These are phyloP conservation scores for Fraxinus pennsylvanica DNA, from an alignment of 257 asterid species.

Conservation along the genomic window DNA sequence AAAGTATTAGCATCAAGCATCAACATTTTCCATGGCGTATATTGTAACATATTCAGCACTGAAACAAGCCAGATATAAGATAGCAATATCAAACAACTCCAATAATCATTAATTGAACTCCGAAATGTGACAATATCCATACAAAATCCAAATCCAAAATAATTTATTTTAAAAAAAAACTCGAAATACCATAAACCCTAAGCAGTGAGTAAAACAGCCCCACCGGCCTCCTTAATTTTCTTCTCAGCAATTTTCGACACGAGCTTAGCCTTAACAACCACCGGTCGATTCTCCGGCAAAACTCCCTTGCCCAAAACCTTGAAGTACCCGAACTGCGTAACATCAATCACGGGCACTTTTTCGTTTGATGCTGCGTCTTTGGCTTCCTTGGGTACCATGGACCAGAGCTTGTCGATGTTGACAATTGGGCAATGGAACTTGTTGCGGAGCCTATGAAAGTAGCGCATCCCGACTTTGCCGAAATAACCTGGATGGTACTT, in stretches of 20 bases:
- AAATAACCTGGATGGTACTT: conserved; percentile 40
- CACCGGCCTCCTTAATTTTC: conserved; percentile 37
- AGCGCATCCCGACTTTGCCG: conserved; percentile 29
- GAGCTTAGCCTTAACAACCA: conserved; percentile 37
- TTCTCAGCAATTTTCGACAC: conserved; percentile 31
- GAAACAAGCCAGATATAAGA: neutral
- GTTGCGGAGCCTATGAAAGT: conserved; percentile 39
- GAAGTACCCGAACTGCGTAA: conserved; percentile 34
- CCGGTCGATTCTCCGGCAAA: conserved; percentile 30
- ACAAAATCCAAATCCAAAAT: neutral
- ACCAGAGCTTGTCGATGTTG: conserved; percentile 35
- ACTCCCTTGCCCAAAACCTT: conserved; percentile 35
- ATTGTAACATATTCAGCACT: neutral
- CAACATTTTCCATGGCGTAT: neutral
- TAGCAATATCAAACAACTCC: neutral
- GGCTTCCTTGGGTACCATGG: conserved; percentile 30
- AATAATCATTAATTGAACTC: neutral
- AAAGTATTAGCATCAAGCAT: neutral
- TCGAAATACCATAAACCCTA: neutral
- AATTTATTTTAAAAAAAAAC: neutral
- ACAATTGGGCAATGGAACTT: conserved; percentile 38
- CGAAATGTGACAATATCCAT: conserved; percentile 11
- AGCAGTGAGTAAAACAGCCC: conserved; percentile 35
- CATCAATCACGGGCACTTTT: conserved; percentile 27
- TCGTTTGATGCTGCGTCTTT: conserved; percentile 34